Base-by-base conservation (phyloP, 1,284 basidiomycete genomes). In the Papiliotrema flavescens region DNA sequence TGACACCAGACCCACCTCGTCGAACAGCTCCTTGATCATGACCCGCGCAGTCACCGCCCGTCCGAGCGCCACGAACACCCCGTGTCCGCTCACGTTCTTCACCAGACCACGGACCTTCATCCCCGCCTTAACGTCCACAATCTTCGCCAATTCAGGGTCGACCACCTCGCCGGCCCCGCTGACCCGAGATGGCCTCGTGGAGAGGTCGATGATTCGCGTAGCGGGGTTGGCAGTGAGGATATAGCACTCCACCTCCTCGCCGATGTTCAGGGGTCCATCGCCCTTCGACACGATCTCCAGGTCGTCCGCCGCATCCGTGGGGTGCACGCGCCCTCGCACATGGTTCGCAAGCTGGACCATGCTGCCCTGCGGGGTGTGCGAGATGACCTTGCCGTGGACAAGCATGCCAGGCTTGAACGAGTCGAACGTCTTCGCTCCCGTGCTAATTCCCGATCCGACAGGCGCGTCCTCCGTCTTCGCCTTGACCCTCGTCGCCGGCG, bases 21-120 rank as follows among this genome's bases (percentile, higher is more conserved):
- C 88, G 72, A 95, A 90, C 32, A 96, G 81, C 76, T 97, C 91
- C 71, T 84, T 87, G 72, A 98, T 98, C 76, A 95, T 92, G 23
- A 98, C 87, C 22, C 95, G 85, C 51, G 89, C 94, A 66, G 92
- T 90, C 34, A 96, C 79, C 47, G 83, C 82, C 47, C 87, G 83
- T 17, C 90, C 91, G 22, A 98, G 76, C 39, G 84, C 84, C 3
- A 98, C 90, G 67, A 96, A 98, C n/a, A 98, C 73, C 15, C 95
- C 95, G 48, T 91, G 87, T 17, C 55, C 51, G 20, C 85, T 83
- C 43, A 98, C 81, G 61, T 84, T 88, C 78, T 92, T 95, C 70
- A 98, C 84, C 70, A 96, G 90, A 13, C 95, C 95, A 50, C 91
- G 83, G 34, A 95, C 78, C 23, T 80, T 82, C 55, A 87, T 80